Base-by-base conservation (phyloP, 106 monocot genomes). In the Dioscorea dumetorum region DNA sequence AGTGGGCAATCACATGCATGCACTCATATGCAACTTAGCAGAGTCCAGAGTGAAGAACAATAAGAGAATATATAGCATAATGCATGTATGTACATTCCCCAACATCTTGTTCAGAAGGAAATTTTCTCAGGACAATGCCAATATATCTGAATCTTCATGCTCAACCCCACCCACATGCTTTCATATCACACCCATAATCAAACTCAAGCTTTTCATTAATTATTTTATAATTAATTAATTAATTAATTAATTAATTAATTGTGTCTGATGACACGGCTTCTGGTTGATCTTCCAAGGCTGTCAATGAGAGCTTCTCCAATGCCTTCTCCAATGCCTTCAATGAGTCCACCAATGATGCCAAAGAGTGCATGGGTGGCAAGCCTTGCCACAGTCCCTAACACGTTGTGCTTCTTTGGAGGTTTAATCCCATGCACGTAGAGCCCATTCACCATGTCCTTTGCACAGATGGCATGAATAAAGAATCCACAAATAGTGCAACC, bases 241-340 rank as follows among this genome's bases (percentile, higher is more conserved):
- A 41, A 41, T 41, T 41, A 41, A 41, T 8, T 10, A 6, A 41
- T 41, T 41, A 10, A 34, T 16, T 58, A 50, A 18, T 17, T 57
- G 13, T 8, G 17, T 17, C 72, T 72, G 57, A 72, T 69, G 20
- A 57, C 67, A 59, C 9, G 51, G 58, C 49, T 62, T 34, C 74
- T 71, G 16, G 77, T 72, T 18, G 18, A 16, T 57, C 72, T 85
- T 23, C 71, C 85, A 62, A 90, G 61, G 34, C 67, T 64, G 0
- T 74, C 80, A 2, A 83, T 58, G 28, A 90, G 63, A 0, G 67
- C 80, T 52, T 70, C 83, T 11, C 90, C 86, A 41, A 90, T 76
- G n/a, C 90, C 90, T 69, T 90, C 90, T 52, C 90, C 90, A n/a
- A 90, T 83, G 2, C 90, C 90, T 48, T 90, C 86, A 50, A 90